Evolutionary conservation across 2,329 filamentous ascomycete genomes (phyloP), one percentile per base, ranked within the genome.

Genomic region (Beauveria sp.): DNA sequence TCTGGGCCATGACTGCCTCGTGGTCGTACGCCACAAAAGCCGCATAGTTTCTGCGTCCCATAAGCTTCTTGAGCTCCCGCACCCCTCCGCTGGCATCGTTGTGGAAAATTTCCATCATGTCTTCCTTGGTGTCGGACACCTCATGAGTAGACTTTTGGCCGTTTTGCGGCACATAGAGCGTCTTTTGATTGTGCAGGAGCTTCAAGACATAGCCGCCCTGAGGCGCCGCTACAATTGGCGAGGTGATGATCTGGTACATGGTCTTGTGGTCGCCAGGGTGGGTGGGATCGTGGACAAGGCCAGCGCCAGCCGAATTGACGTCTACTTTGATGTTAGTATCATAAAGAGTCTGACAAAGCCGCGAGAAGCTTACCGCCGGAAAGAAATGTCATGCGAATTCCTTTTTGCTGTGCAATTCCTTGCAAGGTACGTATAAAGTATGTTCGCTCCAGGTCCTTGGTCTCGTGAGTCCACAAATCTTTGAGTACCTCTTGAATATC

Each of bases 31-130:
- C 91, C n/a, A 98, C 88, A 66, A 96, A 88, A 0, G 93, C 91
- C 14, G 93, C 87, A 71, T 98, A 99, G 72, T 97, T 98, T 63
- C 95, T 82, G 48, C 93, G 82, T 1, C 89, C 91, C 92, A 99
- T 99, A 57, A 99, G 83, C 70, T 93, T 90, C 77, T 93, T 93
- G 71, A 93, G 81, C 74, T 97, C 93, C 52, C 93, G 83, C 0
- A 87, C 80, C 42, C 85, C 80, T n/a, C 95, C 93, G 60, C 88
- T 91, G 18, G 95, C 91, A 69, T 99, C 95, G 8, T 88, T 90
- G 69, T 95, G 91, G 83, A 99, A 99, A 67, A 99, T 96, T 79
- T 99, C 95, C 90, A 99, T 96, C 95, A 99, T 99, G 76, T 99
- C 95, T 75, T 99, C 95, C 76, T 99, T 98, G 52, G 95, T 99